Evolutionary conservation across 305 asterid species (phyloP).

Genomic region (Fraxinus ornus): DNA sequence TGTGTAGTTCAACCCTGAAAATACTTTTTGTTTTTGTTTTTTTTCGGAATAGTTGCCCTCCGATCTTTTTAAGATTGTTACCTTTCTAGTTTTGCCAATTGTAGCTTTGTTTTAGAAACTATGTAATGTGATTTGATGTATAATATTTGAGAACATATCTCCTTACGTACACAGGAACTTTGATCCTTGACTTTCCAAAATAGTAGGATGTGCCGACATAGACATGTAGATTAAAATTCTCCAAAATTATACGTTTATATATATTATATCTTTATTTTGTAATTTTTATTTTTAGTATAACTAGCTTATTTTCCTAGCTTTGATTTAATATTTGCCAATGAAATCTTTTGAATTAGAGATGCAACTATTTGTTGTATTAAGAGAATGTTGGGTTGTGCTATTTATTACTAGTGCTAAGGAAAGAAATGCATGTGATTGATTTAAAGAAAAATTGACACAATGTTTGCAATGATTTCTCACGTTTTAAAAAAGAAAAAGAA

Average conservation of each 20-base stretch:
- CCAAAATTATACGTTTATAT: not conserved
- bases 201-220: not conserved
- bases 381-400: not conserved
- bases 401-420: not conserved
- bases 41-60: not conserved
- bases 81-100: not conserved
- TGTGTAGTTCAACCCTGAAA: not conserved
- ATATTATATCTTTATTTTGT: not conserved
- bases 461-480: not conserved
- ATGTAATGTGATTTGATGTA: not conserved
- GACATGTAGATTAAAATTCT: not conserved
- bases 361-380: not conserved
- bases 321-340: not conserved
- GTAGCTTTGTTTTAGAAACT: not conserved
- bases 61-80: not conserved
- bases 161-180: not conserved
- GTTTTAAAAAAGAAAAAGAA: no score
- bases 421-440: not conserved
- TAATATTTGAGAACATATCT: not conserved
- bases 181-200: not conserved
- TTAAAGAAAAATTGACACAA: not conserved
- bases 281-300: not conserved
- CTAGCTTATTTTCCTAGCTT: not conserved
- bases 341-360: not conserved
- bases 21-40: not conserved